Conservation (phyloP, 371 early-diverging fungal genomes). For the Rhizopus delemar region DNA sequence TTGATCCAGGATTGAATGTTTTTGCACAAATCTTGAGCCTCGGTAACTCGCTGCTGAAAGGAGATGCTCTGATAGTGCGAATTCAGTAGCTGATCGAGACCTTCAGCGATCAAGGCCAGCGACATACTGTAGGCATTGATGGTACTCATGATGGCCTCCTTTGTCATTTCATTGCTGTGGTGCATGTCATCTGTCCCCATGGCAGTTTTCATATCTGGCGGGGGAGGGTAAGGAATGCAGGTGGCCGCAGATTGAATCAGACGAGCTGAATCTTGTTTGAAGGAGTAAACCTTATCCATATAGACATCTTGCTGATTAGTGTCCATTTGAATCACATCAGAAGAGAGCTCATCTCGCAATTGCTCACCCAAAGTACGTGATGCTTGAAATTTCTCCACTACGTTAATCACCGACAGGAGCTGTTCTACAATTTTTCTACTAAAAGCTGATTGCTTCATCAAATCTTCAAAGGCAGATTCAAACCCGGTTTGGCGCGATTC, state of each 20-base stretch:
- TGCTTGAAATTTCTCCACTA: conserved; percentile 34
- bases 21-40: conserved; percentile 38
- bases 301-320: conserved; percentile 22
- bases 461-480: conserved; percentile 47
- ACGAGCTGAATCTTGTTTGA: conserved; percentile 44
- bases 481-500: conserved; percentile 45
- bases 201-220: conserved; percentile 42
- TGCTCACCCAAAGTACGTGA: conserved; percentile 40
- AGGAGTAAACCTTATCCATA: conserved; percentile 28
- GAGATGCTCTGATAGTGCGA: conserved; percentile 39
- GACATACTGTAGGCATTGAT: conserved; percentile 41
- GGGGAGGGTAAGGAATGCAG: conserved; percentile 40
- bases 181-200: conserved; percentile 36
- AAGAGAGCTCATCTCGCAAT: conserved; percentile 18
- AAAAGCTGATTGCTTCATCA: conserved; percentile 48
- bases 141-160: conserved; percentile 39
- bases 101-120: conserved; percentile 44
- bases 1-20: conserved; percentile 45
- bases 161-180: conserved; percentile 33
- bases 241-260: conserved; percentile 37
- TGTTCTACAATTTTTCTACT: conserved; percentile 51
- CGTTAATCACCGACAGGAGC: conserved; percentile 37
- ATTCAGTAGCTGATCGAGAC: conserved; percentile 43
- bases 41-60: conserved; percentile 39
- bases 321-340: conserved; percentile 11